Evolutionary conservation across 805 yeast genomes (phyloP), one percentile per base, ranked within the genome.

Genomic region (Wickerhamiella slavikovae): DNA sequence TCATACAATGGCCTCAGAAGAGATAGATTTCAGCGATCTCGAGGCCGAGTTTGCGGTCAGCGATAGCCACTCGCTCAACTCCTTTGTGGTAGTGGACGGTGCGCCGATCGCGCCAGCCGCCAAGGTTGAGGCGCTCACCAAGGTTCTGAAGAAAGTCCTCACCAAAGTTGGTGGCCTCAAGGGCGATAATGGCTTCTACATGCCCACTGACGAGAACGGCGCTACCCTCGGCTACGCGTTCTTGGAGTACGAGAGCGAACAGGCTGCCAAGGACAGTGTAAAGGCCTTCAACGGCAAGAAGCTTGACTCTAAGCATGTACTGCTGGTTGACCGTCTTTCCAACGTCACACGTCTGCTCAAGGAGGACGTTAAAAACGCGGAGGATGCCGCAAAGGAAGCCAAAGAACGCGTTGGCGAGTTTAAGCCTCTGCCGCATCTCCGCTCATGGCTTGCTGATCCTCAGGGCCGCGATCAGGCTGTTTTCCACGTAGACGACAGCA

Each of bases 101-200:
- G 83, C 93, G 8, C 99, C 99, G 41, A 62, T 80, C 37, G 93
- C 93, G 16, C 93, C 95, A 34, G 92, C 74, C 49, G 52, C 79
- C 30, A 89, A 89, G 56, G 77, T 71, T 29, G 77, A 80, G 32
- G 69, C 77, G 34, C 65, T 89, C 48, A 66, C 71, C 41, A 83
- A 79, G 52, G 95, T 91, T 26, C 64, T 89, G 47, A 67, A 64
- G 42, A 85, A 83, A 58, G 63, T 80, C 31, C 73, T 89, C 47
- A 57, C 68, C 28, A 65, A 68, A 38, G 82, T 69, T 27, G 96
- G 94, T 30, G 71, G 69, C 38, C 71, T 89, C 32, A 47, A 42
- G 26, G 46, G 35, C 15, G 54, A 45, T 25, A 69, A 66, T 28
- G 85, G 80, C 31, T 64, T 89, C 48, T 62, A 67, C 48, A 71